Base-by-base conservation (phyloP, 257 asterid genomes). In the Solanum neorickii region DNA sequence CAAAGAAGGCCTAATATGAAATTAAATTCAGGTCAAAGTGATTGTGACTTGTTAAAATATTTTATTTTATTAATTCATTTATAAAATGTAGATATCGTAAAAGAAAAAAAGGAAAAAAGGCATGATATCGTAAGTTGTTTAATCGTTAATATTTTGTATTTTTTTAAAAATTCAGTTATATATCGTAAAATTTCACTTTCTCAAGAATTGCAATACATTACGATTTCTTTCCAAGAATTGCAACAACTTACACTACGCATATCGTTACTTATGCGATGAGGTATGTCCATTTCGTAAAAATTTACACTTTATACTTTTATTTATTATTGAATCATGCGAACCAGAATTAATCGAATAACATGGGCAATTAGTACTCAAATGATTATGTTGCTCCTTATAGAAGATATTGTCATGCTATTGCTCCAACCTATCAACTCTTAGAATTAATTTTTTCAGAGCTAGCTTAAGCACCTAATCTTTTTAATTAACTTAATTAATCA, bases 271-370 rank as follows among this genome's bases (percentile, higher is more conserved):
- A 5, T 31, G n/a, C 13, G 7, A 31, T 31, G 2, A 31, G 14
- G 1, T 15, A 31, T 4, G 7, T 1, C 14, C 0, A 1, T 68
- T 68, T 7, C 0, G 0, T 72, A 33, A 33, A 35, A 1, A 0
- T 9, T 5, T 2, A 0, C 15, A 33, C 0, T 33, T 21, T 18
- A 1, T 33, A 33, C 1, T 0, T 33, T 33, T 33, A 33, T 33
- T 33, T 4, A 4, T 33, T 33, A 33, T 1, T 33, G 5, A 33
- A 33, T 33, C 35, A 33, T 33, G 9, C 2, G 27, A 33, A 72
- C 35, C 0, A 6, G 14, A 72, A 72, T 72, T 72, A 33, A 33
- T 4, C 12, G 3, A 31, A 33, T 6, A 31, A 7, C 2, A 10
- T 6, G 7, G 15, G 7, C 16, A 13, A n/a, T 65, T 25, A 69